phyloP scores from a whole-genome alignment of 176 grass and related monocot genomes.

The Echinochloa phyllopogon region DNA sequence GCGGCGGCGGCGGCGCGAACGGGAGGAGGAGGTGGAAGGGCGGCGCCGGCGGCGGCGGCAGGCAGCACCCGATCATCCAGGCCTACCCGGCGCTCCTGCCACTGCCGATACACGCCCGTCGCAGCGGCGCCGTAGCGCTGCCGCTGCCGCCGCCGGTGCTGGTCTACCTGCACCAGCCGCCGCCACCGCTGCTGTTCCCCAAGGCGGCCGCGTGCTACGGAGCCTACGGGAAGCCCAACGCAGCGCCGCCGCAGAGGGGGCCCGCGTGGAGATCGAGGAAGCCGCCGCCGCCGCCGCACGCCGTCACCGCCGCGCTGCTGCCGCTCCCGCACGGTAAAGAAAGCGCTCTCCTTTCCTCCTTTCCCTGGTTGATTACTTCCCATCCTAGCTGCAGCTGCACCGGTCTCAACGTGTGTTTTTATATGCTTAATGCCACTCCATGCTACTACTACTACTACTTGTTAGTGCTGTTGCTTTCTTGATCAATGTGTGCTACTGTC shows the following conservation, averaged over 20 bases:
- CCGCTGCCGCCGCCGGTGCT: constrained; percentile 69
- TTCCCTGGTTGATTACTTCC: constrained; percentile 16
- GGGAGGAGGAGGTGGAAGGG: constrained; percentile 41
- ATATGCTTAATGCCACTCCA: constrained; percentile 34
- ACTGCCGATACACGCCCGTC: constrained; percentile 56
- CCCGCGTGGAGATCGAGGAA: constrained; percentile 45
- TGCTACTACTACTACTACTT: neutral
- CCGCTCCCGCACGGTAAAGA: constrained; percentile 66
- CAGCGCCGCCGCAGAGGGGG: constrained; percentile 27
- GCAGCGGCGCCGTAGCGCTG: constrained; percentile 12
- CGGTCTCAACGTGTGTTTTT: constrained; percentile 23
- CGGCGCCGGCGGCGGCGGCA: neutral
- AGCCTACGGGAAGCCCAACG: constrained; percentile 58
- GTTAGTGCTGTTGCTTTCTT: constrained; percentile 53
- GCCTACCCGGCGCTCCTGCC: constrained; percentile 82
- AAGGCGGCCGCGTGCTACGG: constrained; percentile 41
- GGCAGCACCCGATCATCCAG: constrained; percentile 59
- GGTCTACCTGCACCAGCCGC: constrained; percentile 43
- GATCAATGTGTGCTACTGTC: constrained; percentile 41
- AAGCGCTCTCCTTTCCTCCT: constrained; percentile 6
- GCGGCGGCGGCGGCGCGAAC: neutral
- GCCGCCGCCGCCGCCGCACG: constrained; percentile 45
- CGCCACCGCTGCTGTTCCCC: constrained; percentile 56
- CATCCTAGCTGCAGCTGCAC: neutral
- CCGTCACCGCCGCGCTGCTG: constrained; percentile 55